Conservation (phyloP, 345 rosid genomes). For the Triadica sebifera region DNA sequence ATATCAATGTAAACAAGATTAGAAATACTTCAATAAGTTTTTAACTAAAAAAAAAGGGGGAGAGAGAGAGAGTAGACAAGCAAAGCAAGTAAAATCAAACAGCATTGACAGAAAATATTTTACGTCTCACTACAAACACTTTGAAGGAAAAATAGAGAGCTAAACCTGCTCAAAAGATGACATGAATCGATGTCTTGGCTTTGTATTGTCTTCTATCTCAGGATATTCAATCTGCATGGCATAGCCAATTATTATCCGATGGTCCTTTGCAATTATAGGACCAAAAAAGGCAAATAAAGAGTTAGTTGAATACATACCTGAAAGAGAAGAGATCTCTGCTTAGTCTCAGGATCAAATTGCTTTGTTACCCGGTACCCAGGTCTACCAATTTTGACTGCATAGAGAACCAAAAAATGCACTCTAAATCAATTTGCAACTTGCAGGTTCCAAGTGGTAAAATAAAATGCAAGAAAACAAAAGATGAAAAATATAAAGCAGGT, state of each 20-base stretch:
- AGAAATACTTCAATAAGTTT: background rate
- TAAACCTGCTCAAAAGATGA: slow-evolving; percentile 91
- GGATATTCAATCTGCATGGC: slow-evolving; percentile 83
- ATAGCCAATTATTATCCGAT: background rate
- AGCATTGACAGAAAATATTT: background rate
- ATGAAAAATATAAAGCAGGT: background rate
- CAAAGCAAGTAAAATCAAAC: background rate
- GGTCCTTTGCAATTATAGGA: background rate
- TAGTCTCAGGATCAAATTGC: slow-evolving; percentile 87
- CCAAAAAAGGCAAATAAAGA: background rate
- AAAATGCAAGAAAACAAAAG: background rate
- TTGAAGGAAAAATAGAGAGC: background rate
- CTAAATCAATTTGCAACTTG: background rate
- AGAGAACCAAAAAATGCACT: background rate
- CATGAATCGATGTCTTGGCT: slow-evolving; percentile 94
- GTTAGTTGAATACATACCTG: slow-evolving; percentile 46
- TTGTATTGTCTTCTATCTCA: slow-evolving; percentile 84
- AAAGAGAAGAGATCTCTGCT: slow-evolving; percentile 92
- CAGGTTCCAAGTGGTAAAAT: background rate
- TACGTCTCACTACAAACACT: background rate
- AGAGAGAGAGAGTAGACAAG: background rate
- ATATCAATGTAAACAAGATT: slow-evolving; percentile 9
- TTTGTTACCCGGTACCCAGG: slow-evolving; percentile 95
- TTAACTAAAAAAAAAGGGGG: background rate
- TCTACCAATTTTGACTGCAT: slow-evolving; percentile 91